A percentile compares a stretch with the other conserved stretches of the same genome.
These are phyloP conservation scores for Talaromyces sp. DNA, from an alignment of 2,329 filamentous ascomycete species.

Conservation along the genomic window DNA sequence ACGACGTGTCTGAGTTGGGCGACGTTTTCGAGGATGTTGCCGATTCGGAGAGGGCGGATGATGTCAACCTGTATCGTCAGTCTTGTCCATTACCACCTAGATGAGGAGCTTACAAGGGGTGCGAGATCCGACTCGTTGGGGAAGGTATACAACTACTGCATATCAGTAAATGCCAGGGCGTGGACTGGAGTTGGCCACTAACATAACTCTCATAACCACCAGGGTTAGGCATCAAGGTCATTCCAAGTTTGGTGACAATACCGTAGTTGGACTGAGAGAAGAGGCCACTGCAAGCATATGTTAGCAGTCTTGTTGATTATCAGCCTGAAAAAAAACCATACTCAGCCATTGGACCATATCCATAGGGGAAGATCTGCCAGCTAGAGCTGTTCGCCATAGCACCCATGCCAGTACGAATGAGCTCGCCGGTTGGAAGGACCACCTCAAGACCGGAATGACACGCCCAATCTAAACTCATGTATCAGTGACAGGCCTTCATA, in stretches of 20 bases:
- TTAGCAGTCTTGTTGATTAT: background rate
- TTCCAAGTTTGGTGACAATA: slow-evolving; percentile 28
- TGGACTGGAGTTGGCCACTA: background rate
- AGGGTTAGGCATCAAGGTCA: slow-evolving; percentile 25
- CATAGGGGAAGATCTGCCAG: slow-evolving; percentile 22
- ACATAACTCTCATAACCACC: slow-evolving; percentile 3
- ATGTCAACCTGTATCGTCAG: slow-evolving; percentile 43
- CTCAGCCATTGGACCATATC: slow-evolving; percentile 20
- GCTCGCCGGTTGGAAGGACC: slow-evolving; percentile 41
- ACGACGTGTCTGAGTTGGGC: slow-evolving; percentile 31
- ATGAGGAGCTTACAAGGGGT: slow-evolving; percentile 13
- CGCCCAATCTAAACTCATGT: background rate
- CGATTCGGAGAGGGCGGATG: slow-evolving; percentile 25
- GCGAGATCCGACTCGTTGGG: slow-evolving; percentile 22
- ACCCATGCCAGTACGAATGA: slow-evolving; percentile 46
- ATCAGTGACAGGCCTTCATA: background rate
- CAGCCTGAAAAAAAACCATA: background rate
- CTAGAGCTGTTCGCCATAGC: slow-evolving; percentile 29
- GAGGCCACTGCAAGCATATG: slow-evolving; percentile 15
- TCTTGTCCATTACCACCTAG: background rate
- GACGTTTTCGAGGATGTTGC: slow-evolving; percentile 39
- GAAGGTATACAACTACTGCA: slow-evolving; percentile 7
- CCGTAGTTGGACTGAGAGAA: slow-evolving; percentile 27
- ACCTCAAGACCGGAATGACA: slow-evolving; percentile 46
- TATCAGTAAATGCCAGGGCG: background rate